Conservation (phyloP, 2,329 filamentous ascomycete species). For the Scorias spongiosa region DNA sequence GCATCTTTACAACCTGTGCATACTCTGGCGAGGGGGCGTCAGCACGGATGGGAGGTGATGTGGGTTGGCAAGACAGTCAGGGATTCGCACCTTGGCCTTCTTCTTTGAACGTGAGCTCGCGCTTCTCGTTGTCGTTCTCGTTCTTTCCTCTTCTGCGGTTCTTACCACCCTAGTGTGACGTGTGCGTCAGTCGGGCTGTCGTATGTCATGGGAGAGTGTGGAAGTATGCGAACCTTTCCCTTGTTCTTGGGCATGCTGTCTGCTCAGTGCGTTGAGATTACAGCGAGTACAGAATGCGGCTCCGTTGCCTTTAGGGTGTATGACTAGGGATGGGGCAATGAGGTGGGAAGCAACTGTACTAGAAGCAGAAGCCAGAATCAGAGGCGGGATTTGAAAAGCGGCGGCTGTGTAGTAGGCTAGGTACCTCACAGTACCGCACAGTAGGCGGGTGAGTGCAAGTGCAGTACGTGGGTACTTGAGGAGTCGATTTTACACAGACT, state of each 20-base stretch:
- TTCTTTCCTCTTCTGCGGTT: conserved; percentile 88
- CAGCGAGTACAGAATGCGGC: conserved; percentile 5
- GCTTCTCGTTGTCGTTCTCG: conserved; percentile 90
- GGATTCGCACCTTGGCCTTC: conserved; percentile 61
- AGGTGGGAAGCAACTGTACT: not conserved
- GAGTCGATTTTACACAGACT: no score
- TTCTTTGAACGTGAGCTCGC: conserved; percentile 96
- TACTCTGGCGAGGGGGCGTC: conserved; percentile 38
- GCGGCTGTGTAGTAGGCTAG: not conserved
- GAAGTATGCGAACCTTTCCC: conserved; percentile 65
- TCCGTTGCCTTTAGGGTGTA: conserved; percentile 9
- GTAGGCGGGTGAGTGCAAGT: no score
- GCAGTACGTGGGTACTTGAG: no score
- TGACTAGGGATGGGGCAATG: not conserved
- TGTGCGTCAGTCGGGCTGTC: not conserved
- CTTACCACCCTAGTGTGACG: conserved; percentile 58
- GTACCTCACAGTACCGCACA: no score
- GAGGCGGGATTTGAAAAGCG: not conserved
- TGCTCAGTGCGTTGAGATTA: conserved; percentile 5
- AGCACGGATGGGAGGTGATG: not conserved
- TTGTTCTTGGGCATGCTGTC: conserved; percentile 93
- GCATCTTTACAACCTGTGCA: conserved; percentile 86
- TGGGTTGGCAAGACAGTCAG: not conserved
- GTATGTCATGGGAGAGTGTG: conserved; percentile 3
- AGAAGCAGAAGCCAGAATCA: not conserved